Percentiles rank a stretch among this genome's conserved stretches.
Conservation (phyloP, 179 eudicot species). For the Corrigiola litoralis region DNA sequence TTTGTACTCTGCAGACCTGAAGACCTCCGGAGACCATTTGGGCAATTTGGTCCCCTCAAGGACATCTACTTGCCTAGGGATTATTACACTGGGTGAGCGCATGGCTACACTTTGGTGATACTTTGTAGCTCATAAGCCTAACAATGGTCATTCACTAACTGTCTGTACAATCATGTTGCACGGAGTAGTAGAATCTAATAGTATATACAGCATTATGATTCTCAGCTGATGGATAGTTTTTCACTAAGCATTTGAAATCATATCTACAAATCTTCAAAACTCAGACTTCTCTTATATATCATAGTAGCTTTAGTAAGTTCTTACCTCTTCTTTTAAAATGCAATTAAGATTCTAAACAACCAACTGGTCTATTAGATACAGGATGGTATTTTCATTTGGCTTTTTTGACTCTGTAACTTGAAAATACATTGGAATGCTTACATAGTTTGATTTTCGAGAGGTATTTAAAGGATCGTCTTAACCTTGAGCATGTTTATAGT, state of each 20-base stretch:
- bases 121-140: neutral
- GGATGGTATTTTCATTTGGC: neutral
- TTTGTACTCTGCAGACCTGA: slow-evolving; percentile 59
- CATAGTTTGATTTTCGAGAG: neutral
- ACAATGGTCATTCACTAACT: neutral
- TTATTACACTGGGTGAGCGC: slow-evolving; percentile 86
- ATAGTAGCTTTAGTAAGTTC: too few relatives aligned
- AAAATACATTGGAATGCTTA: neutral
- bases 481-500: too few relatives aligned
- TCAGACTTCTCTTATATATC: too few relatives aligned
- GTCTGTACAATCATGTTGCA: neutral
- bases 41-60: slow-evolving; percentile 85
- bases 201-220: neutral
- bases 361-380: too few relatives aligned
- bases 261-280: too few relatives aligned
- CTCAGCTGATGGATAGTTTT: neutral
- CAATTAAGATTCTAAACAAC: too few relatives aligned
- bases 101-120: neutral
- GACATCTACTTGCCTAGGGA: slow-evolving; percentile 93
- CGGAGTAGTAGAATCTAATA: neutral
- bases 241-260: neutral
- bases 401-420: neutral
- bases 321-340: too few relatives aligned
- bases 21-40: slow-evolving; percentile 89
- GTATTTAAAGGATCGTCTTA: too few relatives aligned